Base-by-base conservation (phyloP, 2,329 filamentous ascomycete species). In the Aureobasidium sp. region DNA sequence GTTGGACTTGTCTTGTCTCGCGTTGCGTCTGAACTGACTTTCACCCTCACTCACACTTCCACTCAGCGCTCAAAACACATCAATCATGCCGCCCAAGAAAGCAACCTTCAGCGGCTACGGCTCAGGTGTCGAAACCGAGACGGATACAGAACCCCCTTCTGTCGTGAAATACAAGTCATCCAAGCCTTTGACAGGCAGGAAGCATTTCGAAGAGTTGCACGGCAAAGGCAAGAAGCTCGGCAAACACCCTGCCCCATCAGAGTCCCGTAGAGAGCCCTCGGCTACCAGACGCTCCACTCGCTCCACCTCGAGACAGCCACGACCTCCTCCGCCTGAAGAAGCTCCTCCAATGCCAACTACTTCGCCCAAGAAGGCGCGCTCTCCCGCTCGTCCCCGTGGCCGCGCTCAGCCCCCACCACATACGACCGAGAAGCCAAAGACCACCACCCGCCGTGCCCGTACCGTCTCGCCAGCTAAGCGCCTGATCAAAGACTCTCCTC, bases 401-500 rank as follows among this genome's bases (percentile, higher is more conserved):
- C 51, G 36, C 26, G 23, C 23, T 27, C 15, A 12, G 7, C 46
- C 46, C 2, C 41, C 34, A 27, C 32, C 48, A 1, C 9, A 32
- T 4, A 17, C 48, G 2, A 5, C 34, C 29, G 47, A 51, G 4
- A 37, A 36, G 32, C 36, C 36, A 29, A 39, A 55, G 36, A n/a
- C 39, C n/a, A 15, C 27, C 9, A 17, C 51, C 8, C 51, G 34
- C 4, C 56, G 44, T 20, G 23, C 46, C 12, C 55, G 55, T n/a
- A 32, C 37, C 12, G 37, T 23, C 15, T 61, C 57, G 17, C 57
- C 57, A 13, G 36, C 36, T n/a, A 61, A 52, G 47, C n/a, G 34
- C 9, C 34, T 61, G 17, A 52, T 52, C 47, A n/a, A 13, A 29
- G 57, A 61, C 36, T 61, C 46, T 32, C 57, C 47, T 2, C 47